Evolutionary conservation across 345 rosid species (phyloP).

Genomic region (Populus pruinosa): DNA sequence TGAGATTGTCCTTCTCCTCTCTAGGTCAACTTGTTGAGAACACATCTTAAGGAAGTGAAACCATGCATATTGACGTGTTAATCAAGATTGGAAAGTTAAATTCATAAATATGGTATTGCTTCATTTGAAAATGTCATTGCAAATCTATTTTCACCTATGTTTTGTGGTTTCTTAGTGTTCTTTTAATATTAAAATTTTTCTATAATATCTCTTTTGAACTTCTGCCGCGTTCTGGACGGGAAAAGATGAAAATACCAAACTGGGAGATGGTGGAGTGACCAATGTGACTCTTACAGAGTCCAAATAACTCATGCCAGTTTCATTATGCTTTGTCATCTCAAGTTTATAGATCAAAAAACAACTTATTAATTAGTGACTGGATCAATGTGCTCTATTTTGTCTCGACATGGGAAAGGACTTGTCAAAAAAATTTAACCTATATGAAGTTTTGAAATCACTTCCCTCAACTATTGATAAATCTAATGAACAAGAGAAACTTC

Average conservation of each 20-base stretch:
- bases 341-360: not conserved
- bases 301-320: not conserved
- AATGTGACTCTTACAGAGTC: not conserved
- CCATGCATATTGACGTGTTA: too few species aligned
- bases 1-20: conserved; percentile 31
- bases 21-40: not conserved
- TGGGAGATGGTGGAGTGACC: not conserved
- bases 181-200: not conserved
- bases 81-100: too few species aligned
- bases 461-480: not conserved
- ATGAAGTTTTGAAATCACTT: not conserved
- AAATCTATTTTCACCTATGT: too few species aligned
- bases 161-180: not conserved
- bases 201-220: not conserved
- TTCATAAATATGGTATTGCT: not conserved
- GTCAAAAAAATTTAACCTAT: not conserved
- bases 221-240: not conserved
- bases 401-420: not conserved
- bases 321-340: not conserved
- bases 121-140: not conserved
- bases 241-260: not conserved
- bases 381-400: not conserved
- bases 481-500: not conserved
- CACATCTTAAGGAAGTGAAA: not conserved
- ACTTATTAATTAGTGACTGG: not conserved